A percentile compares a stretch with the other conserved stretches of the same genome.
Conservation (phyloP, 805 yeast species). For the Ogataea pignaliae region DNA sequence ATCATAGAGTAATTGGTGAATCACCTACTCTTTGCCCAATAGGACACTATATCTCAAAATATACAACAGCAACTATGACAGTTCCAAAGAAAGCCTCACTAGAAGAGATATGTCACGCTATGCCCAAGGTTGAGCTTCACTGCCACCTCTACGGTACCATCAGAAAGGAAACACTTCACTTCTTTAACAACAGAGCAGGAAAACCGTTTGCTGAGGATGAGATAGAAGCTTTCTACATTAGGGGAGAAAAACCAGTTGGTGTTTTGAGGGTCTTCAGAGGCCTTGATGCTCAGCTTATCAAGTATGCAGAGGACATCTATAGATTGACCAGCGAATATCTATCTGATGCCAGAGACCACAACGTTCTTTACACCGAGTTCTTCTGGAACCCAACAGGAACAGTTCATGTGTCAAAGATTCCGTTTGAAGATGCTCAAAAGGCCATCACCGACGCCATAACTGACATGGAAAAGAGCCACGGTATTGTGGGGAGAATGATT, state of each 20-base stretch:
- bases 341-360: constrained; percentile 19
- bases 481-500: constrained; percentile 22
- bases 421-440: constrained; percentile 23
- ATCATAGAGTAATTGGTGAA: too few species aligned
- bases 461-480: constrained; percentile 17
- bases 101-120: constrained; percentile 21
- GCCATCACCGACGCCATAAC: constrained; percentile 24
- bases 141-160: constrained; percentile 31
- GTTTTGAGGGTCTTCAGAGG: constrained; percentile 28
- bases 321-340: constrained; percentile 25
- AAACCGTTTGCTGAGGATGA: constrained; percentile 21
- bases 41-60: too few species aligned
- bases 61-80: constrained; percentile 13
- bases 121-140: constrained; percentile 30
- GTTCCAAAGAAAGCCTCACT: neutral
- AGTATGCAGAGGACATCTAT: constrained; percentile 23
- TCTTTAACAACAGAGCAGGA: constrained; percentile 21
- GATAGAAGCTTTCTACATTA: constrained; percentile 24
- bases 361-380: constrained; percentile 26
- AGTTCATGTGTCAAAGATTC: constrained; percentile 23
- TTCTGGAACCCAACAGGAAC: constrained; percentile 33
- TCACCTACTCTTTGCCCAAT: too few species aligned
- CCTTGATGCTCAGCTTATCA: constrained; percentile 22
- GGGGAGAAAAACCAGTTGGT: constrained; percentile 31
- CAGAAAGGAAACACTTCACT: constrained; percentile 21